phyloP scores from a whole-genome alignment of 306 rosid species.

The Trifolium dubium region DNA sequence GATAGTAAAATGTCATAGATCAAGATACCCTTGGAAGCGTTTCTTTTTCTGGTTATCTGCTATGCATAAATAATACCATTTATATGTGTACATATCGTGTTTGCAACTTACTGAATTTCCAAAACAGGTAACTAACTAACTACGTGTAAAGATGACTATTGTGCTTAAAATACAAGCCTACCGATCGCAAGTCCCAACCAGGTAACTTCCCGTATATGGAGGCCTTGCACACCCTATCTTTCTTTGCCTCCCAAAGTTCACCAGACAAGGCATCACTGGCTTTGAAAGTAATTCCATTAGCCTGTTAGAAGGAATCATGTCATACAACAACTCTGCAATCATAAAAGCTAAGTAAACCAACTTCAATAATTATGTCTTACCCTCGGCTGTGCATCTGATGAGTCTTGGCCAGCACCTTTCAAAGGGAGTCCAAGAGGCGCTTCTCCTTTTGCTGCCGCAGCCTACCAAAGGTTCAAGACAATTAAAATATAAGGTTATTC shows the following conservation, averaged over 20 bases:
- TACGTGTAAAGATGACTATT: slow-evolving; percentile 13
- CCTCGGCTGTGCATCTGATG: slow-evolving; percentile 75
- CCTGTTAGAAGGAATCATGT: slow-evolving; percentile 51
- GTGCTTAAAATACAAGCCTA: slow-evolving; percentile 54
- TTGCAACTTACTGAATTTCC: slow-evolving; percentile 7
- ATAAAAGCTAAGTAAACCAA: slow-evolving; percentile 23
- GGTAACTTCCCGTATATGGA: slow-evolving; percentile 71
- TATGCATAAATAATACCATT: slow-evolving; percentile 13
- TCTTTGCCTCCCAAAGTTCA: slow-evolving; percentile 94
- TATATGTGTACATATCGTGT: slow-evolving; percentile 17
- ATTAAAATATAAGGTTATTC: slow-evolving; percentile 25
- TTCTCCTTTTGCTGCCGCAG: slow-evolving; percentile 99
- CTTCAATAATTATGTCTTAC: slow-evolving; percentile 50
- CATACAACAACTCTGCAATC: slow-evolving; percentile 27
- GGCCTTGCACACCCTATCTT: slow-evolving; percentile 78
- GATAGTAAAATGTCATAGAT: slow-evolving; percentile 4
- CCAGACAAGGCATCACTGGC: slow-evolving; percentile 96
- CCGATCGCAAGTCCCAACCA: slow-evolving; percentile 95
- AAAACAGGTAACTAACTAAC: neutral
- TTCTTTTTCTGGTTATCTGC: neutral
- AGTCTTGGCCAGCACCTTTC: slow-evolving; percentile 97
- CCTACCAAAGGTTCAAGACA: too few species aligned
- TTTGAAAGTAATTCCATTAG: slow-evolving; percentile 70
- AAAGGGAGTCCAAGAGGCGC: slow-evolving; percentile 97
- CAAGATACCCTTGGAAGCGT: slow-evolving; percentile 15